Conservation (phyloP, 306 rosid species). For the Lathyrus tuberosus region DNA sequence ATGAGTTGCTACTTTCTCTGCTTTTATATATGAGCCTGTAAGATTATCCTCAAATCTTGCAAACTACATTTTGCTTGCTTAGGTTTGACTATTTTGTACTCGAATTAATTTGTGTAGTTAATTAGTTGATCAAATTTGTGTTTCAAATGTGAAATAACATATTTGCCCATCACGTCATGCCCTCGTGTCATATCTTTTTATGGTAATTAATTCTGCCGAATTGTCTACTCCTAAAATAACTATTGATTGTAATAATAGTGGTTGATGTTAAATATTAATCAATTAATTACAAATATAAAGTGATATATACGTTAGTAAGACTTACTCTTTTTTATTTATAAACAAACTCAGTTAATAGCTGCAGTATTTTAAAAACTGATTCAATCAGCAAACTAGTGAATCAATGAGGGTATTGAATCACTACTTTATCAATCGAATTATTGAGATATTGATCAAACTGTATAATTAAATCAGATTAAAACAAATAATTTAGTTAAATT, state of each 20-base stretch:
- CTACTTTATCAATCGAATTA: too few species aligned
- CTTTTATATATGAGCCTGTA: slow-evolving; percentile 18
- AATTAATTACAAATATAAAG: neutral
- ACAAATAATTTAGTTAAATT: too few species aligned
- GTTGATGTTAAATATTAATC: slow-evolving; percentile 5
- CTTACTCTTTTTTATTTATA: too few species aligned
- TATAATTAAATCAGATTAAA: too few species aligned
- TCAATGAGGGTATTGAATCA: too few species aligned
- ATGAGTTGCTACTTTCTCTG: slow-evolving; percentile 13
- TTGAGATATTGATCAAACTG: too few species aligned
- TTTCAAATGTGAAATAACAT: slow-evolving; percentile 10
- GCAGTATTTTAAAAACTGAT: too few species aligned
- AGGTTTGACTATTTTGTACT: slow-evolving; percentile 41
- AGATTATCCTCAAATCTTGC: slow-evolving; percentile 6
- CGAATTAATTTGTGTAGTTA: slow-evolving; percentile 2
- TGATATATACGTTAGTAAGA: neutral
- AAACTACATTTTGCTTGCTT: slow-evolving; percentile 40
- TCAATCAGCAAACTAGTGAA: too few species aligned
- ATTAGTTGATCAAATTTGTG: slow-evolving; percentile 13
- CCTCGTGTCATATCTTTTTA: neutral
- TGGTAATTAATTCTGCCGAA: slow-evolving; percentile 3
- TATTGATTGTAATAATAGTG: neutral
- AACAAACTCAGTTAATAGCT: too few species aligned
- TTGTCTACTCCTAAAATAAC: neutral
- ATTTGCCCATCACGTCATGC: slow-evolving; percentile 3